A percentile compares a stretch with the other conserved stretches of the same genome.
These are phyloP conservation scores for Yamadazyma atlantica DNA, from an alignment of 1,139 yeast genomes.

Conservation along the genomic window DNA sequence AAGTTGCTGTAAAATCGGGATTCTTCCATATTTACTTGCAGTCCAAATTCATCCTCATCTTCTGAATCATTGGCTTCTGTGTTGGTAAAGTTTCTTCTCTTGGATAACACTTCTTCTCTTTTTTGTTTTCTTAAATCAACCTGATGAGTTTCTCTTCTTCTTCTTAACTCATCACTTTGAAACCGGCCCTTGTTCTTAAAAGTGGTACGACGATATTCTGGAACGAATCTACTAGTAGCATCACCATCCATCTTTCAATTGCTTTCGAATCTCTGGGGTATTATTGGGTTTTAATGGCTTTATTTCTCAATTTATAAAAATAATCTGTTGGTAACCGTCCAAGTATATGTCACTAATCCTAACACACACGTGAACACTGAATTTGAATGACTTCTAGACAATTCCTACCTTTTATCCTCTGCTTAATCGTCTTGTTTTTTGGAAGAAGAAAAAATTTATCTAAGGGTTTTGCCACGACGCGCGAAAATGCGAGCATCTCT, in stretches of 20 bases:
- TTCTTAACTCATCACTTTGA: slow-evolving; percentile 93
- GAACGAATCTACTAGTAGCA: slow-evolving; percentile 82
- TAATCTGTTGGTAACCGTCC: too few species aligned
- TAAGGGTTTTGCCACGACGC: not conserved
- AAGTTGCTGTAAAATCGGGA: slow-evolving; percentile 54
- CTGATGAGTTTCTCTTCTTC: slow-evolving; percentile 97
- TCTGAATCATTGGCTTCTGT: slow-evolving; percentile 41
- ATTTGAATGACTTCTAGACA: too few species aligned
- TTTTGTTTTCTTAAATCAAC: slow-evolving; percentile 95
- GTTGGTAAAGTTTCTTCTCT: slow-evolving; percentile 72
- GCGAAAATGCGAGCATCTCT: not conserved
- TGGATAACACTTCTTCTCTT: slow-evolving; percentile 90
- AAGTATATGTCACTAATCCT: not conserved
- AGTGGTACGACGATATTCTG: slow-evolving; percentile 96
- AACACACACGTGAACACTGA: too few species aligned
- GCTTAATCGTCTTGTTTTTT: not conserved
- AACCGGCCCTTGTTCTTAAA: slow-evolving; percentile 94
- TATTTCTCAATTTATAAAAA: too few species aligned
- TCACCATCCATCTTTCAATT: slow-evolving; percentile 63
- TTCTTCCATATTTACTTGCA: slow-evolving; percentile 37
- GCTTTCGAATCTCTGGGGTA: not conserved
- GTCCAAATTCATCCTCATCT: slow-evolving; percentile 44
- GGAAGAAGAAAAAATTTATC: not conserved
- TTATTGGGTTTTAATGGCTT: not conserved
- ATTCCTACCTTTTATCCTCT: too few species aligned